Base-by-base conservation (phyloP, 345 rosid species). In the Geranium brycei region DNA sequence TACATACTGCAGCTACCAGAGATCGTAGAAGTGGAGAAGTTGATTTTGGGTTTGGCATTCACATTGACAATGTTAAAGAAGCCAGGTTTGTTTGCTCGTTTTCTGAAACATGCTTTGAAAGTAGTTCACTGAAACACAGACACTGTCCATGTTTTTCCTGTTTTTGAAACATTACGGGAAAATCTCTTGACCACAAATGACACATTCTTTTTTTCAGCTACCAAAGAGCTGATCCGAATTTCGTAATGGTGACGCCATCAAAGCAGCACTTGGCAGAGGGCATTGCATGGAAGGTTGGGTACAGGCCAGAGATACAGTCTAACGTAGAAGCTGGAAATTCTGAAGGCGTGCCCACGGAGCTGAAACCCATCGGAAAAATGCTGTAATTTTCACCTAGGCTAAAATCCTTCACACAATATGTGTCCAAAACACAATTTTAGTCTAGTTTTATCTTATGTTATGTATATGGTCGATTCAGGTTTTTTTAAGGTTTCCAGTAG, bases 211-310 rank as follows among this genome's bases (percentile, higher is more conserved):
- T n/a, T 67, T 75, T 79, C 87, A 92, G 98, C 71, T 92, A 92
- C 70, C 91, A 89, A 84, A 76, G 98, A 77, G 95, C 93, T 0
- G 95, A 85, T 79, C 96, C 93, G 19, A 89, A 92, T 75, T 92
- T 78, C 5, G 77, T 89, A 17, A 89, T 89, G 96, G 83, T 89
- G 75, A 89, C 93, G 19, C 91, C 93, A 7, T 85, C 72, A 81
- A 91, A 91, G 77, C 95, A 91, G 73, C 98, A 89, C 74, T 72
- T 87, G 16, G 98, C 95, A 3, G 87, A 87, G 75, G 98, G 95
- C 57, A 81, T 73, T 7, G 79, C 68, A 17, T 85, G 95, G 96
- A 68, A 85, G 63, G 68, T 69, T 30, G 96, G 98, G 65, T 73
- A 75, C 72, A 74, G 95, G 58, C 91, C 96, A 2, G 77, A 88